A percentile compares a stretch with the other conserved stretches of the same genome.
Evolutionary conservation across 2,329 filamentous ascomycete species (phyloP).

Genomic region (Arthrobotrys conoides): DNA sequence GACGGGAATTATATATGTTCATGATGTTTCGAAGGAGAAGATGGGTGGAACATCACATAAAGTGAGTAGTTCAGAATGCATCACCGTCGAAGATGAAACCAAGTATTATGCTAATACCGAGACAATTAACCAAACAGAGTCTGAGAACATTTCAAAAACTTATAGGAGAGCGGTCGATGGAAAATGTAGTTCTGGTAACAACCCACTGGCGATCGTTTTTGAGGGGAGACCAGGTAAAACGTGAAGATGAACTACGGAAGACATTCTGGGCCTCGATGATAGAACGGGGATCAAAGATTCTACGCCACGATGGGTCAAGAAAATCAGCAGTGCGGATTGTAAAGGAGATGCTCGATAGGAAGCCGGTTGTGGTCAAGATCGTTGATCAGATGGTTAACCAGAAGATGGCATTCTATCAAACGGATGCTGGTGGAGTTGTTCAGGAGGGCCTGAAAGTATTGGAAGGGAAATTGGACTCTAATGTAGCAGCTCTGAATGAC

Average conservation of each 20-base stretch:
- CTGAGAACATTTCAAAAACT: conserved; percentile 53
- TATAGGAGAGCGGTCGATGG: conserved; percentile 46
- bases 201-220: conserved; percentile 55
- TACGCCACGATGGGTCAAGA: conserved; percentile 43
- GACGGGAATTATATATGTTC: conserved; percentile 53
- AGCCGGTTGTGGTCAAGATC: conserved; percentile 54
- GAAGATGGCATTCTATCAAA: conserved; percentile 27
- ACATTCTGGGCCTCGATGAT: conserved; percentile 57
- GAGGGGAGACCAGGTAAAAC: conserved; percentile 30
- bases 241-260: conserved; percentile 43
- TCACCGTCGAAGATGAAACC: not conserved
- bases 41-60: conserved; percentile 55
- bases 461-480: conserved; percentile 37
- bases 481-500: conserved; percentile 37
- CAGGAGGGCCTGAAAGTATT: conserved; percentile 35
- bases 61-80: conserved; percentile 10
- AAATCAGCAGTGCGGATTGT: conserved; percentile 51
- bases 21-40: conserved; percentile 58
- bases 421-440: conserved; percentile 49
- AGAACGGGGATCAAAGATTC: conserved; percentile 38
- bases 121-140: conserved; percentile 26
- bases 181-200: conserved; percentile 50
- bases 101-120: not conserved
- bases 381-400: conserved; percentile 52
- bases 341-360: conserved; percentile 31